These are phyloP conservation scores for Ganoderma lingzhi DNA, from an alignment of 1,284 basidiomycete genomes.

Conservation along the genomic window DNA sequence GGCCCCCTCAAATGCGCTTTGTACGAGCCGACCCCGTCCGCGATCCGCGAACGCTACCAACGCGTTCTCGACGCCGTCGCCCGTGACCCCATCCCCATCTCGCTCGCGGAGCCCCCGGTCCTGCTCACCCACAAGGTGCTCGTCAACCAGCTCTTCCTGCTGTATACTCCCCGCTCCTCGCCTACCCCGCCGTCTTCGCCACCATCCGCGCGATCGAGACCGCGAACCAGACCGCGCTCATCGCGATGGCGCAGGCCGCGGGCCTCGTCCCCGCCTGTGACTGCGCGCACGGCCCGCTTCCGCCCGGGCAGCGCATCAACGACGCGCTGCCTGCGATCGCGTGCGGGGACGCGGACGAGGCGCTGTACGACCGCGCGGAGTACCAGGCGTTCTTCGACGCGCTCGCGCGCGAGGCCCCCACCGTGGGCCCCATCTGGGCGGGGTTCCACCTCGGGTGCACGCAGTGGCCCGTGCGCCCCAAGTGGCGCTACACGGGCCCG, in stretches of 20 bases:
- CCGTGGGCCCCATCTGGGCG: slow-evolving; percentile 33
- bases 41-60: slow-evolving; percentile 38
- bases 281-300: slow-evolving; percentile 41
- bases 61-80: slow-evolving; percentile 40
- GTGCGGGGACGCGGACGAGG: slow-evolving; percentile 51
- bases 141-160: slow-evolving; percentile 21
- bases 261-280: slow-evolving; percentile 27
- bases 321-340: slow-evolving; percentile 40
- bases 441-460: slow-evolving; percentile 22
- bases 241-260: slow-evolving; percentile 13
- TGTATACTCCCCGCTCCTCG: slow-evolving; percentile 46
- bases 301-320: slow-evolving; percentile 36
- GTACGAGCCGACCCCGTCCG: slow-evolving; percentile 43
- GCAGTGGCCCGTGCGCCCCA: background rate
- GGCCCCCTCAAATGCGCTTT: slow-evolving; percentile 49
- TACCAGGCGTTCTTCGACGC: slow-evolving; percentile 36
- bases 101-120: slow-evolving; percentile 27
- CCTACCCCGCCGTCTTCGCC: slow-evolving; percentile 43
- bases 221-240: slow-evolving; percentile 45
- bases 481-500: slow-evolving; percentile 32
- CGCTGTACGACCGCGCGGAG: slow-evolving; percentile 28
- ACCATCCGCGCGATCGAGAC: slow-evolving; percentile 48
- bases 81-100: slow-evolving; percentile 38
- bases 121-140: slow-evolving; percentile 27
- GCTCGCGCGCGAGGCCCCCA: slow-evolving; percentile 43